phyloP scores from a whole-genome alignment of 2,329 filamentous ascomycete genomes.

The Aureobasidium leucospermi region DNA sequence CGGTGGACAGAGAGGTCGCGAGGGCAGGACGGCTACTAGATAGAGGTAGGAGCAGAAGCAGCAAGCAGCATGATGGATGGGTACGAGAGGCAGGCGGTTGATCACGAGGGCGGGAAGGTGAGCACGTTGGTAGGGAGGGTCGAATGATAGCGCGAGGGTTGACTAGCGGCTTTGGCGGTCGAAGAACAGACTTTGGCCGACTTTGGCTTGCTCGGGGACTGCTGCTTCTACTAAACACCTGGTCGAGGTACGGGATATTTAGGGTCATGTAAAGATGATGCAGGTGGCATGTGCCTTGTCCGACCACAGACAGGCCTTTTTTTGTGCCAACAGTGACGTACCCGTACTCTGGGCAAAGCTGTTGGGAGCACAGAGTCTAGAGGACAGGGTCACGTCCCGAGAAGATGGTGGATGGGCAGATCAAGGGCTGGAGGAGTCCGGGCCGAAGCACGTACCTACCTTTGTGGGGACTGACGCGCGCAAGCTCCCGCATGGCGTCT shows the following conservation, averaged over 20 bases:
- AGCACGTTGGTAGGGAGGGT: conserved; percentile 1
- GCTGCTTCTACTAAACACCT: too few relatives aligned
- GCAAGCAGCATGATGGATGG: not conserved
- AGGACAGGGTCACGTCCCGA: not conserved
- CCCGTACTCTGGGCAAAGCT: not conserved
- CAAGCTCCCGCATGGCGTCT: not conserved
- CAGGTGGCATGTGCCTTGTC: not conserved
- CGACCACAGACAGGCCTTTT: not conserved
- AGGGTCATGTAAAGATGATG: too few relatives aligned
- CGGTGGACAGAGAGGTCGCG: not conserved
- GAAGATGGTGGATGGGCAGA: not conserved
- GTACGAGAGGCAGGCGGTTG: not conserved
- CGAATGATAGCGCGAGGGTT: conserved; percentile 8
- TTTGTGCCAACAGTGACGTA: not conserved
- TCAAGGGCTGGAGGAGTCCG: not conserved
- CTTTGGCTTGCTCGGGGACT: not conserved
- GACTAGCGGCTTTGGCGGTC: not conserved
- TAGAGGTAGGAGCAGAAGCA: not conserved
- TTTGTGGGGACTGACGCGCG: not conserved
- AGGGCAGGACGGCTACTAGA: not conserved
- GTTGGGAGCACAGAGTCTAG: too few relatives aligned
- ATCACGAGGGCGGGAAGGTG: not conserved
- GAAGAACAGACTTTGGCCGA: not conserved
- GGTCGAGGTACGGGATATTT: too few relatives aligned
- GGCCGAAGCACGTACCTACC: not conserved